Evolutionary conservation across 306 rosid species (phyloP).

Genomic region (Rubus idaeus): DNA sequence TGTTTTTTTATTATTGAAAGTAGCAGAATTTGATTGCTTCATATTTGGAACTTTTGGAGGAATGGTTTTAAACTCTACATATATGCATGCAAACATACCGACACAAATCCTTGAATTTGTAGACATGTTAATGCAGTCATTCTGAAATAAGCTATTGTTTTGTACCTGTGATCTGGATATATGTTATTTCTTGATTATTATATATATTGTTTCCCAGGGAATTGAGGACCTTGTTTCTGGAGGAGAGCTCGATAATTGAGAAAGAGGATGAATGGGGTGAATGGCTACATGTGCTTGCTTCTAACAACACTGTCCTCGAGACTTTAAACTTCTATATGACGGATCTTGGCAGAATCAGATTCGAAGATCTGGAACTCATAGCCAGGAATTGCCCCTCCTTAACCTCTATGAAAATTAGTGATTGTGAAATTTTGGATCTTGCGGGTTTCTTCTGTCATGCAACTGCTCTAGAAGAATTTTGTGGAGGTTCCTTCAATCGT

Average conservation of each 20-base stretch:
- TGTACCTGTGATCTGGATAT: constrained; percentile 11
- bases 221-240: constrained; percentile 76
- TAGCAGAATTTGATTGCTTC: background rate
- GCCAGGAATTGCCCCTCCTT: constrained; percentile 78
- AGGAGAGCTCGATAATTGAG: constrained; percentile 67
- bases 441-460: constrained; percentile 70
- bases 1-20: background rate
- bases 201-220: constrained; percentile 57
- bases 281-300: constrained; percentile 88
- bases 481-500: constrained; percentile 76
- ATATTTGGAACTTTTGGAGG: background rate
- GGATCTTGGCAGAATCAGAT: constrained; percentile 48
- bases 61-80: background rate
- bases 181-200: background rate
- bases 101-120: background rate
- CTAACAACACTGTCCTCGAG: constrained; percentile 80
- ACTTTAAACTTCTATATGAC: constrained; percentile 85
- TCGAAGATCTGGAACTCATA: constrained; percentile 80
- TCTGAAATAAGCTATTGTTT: constrained; percentile 10
- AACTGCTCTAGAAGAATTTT: constrained; percentile 67
- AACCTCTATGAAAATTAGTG: constrained; percentile 70
- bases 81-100: background rate
- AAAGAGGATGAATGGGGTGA: constrained; percentile 77
- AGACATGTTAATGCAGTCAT: background rate
- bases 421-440: constrained; percentile 68